These are phyloP conservation scores for Eleusine indica DNA, from an alignment of 176 grass and related monocot genomes.

Conservation along the genomic window DNA sequence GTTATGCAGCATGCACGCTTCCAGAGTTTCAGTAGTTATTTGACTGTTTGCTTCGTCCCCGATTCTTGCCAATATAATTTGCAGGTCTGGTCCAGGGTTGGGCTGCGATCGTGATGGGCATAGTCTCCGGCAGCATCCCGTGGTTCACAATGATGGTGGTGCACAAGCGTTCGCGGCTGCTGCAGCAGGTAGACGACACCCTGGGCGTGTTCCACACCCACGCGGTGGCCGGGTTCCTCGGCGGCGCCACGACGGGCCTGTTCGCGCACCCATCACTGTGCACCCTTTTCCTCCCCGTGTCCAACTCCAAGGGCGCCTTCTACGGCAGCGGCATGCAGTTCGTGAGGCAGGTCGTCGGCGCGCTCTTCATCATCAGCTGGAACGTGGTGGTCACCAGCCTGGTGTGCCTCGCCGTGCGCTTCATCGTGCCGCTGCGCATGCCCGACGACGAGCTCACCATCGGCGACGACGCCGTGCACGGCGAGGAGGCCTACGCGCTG, in stretches of 20 bases:
- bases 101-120: slow-evolving; percentile 90
- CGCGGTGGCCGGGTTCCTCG: slow-evolving; percentile 86
- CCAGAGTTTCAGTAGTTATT: background rate
- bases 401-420: slow-evolving; percentile 58
- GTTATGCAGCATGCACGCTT: background rate
- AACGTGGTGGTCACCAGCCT: slow-evolving; percentile 72
- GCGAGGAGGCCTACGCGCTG: slow-evolving; percentile 91
- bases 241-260: slow-evolving; percentile 77
- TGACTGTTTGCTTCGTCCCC: too few relatives aligned
- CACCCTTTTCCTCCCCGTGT: slow-evolving; percentile 67
- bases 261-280: slow-evolving; percentile 82
- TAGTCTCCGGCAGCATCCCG: slow-evolving; percentile 82
- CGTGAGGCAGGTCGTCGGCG: slow-evolving; percentile 67
- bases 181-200: slow-evolving; percentile 89
- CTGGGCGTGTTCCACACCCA: slow-evolving; percentile 97
- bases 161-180: slow-evolving; percentile 75
- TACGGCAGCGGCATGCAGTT: slow-evolving; percentile 77
- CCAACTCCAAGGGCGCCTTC: slow-evolving; percentile 74
- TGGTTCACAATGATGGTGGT: slow-evolving; percentile 99
- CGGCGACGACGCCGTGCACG: slow-evolving; percentile 91
- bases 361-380: slow-evolving; percentile 78
- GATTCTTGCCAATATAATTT: background rate
- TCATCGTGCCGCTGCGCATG: slow-evolving; percentile 78
- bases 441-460: slow-evolving; percentile 85
- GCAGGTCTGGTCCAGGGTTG: slow-evolving; percentile 86